These are phyloP conservation scores for Mycotypha africana DNA, from an alignment of 371 early-diverging fungal genomes.

Conservation along the genomic window DNA sequence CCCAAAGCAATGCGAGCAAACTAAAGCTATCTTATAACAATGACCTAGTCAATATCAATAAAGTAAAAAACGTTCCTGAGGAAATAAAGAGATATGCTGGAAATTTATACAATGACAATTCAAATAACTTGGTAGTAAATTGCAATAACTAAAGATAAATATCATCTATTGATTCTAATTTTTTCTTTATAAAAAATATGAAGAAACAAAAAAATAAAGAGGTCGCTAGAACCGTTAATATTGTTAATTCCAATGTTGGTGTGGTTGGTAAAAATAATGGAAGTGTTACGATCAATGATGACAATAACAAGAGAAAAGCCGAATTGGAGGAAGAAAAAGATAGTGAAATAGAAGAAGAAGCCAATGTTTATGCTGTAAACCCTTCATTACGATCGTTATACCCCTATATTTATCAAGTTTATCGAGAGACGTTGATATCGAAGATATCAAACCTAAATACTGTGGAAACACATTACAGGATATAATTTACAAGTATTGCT, in stretches of 20 bases:
- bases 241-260: neutral
- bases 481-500: neutral
- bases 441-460: conserved; percentile 1
- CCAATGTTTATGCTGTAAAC: neutral
- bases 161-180: neutral
- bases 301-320: neutral
- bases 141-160: neutral
- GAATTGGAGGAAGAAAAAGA: neutral
- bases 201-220: neutral
- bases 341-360: neutral
- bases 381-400: neutral
- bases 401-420: neutral
- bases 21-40: neutral
- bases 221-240: neutral
- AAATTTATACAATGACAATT: neutral
- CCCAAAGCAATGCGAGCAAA: conserved; percentile 1
- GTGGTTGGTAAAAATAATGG: neutral
- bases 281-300: neutral
- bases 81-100: conserved; percentile 1
- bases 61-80: neutral
- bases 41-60: neutral
- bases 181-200: neutral
- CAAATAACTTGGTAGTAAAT: neutral
- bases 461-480: conserved; percentile 1
- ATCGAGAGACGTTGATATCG: neutral